These are phyloP conservation scores for Sanguinoderma infundibulare DNA, from an alignment of 1,284 basidiomycete genomes.

Conservation along the genomic window DNA sequence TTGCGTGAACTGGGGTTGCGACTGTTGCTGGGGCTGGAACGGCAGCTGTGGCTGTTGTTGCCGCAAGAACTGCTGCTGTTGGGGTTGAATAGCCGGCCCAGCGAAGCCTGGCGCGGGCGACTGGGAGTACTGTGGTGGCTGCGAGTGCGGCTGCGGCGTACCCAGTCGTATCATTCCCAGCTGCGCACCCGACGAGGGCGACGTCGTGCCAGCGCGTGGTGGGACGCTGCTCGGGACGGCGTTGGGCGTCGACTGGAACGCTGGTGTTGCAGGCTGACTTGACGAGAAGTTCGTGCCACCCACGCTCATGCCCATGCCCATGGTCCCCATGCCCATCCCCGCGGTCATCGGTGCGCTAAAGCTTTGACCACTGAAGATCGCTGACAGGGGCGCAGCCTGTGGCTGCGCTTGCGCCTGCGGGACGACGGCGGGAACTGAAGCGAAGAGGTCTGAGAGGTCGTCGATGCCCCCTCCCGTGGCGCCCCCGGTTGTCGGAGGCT, in stretches of 20 bases:
- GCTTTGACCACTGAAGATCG: conserved; percentile 10
- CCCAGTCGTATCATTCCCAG: conserved; percentile 33
- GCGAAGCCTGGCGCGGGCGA: neutral
- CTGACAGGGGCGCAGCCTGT: neutral
- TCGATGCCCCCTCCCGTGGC: conserved; percentile 37
- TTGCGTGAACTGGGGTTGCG: conserved; percentile 22
- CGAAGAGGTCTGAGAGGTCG: conserved; percentile 60
- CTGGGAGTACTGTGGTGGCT: neutral
- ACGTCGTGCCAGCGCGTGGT: conserved; percentile 22
- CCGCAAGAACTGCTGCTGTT: conserved; percentile 11
- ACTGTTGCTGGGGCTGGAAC: conserved; percentile 30
- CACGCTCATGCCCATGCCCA: conserved; percentile 17
- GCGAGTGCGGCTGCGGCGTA: conserved; percentile 32
- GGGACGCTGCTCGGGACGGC: conserved; percentile 4
- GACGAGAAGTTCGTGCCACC: conserved; percentile 13
- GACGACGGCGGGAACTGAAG: conserved; percentile 14
- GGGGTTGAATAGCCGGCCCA: neutral
- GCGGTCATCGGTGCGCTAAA: neutral
- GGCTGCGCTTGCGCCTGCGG: conserved; percentile 16
- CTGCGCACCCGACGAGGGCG: conserved; percentile 20
- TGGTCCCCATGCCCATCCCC: conserved; percentile 16
- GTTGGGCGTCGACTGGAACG: conserved; percentile 11
- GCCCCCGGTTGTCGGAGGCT: conserved; percentile 20
- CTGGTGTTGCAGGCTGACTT: conserved; percentile 10
- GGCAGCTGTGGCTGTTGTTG: conserved; percentile 8